phyloP scores from a whole-genome alignment of 2,329 filamentous ascomycete species.

The Dactylellina sp. region DNA sequence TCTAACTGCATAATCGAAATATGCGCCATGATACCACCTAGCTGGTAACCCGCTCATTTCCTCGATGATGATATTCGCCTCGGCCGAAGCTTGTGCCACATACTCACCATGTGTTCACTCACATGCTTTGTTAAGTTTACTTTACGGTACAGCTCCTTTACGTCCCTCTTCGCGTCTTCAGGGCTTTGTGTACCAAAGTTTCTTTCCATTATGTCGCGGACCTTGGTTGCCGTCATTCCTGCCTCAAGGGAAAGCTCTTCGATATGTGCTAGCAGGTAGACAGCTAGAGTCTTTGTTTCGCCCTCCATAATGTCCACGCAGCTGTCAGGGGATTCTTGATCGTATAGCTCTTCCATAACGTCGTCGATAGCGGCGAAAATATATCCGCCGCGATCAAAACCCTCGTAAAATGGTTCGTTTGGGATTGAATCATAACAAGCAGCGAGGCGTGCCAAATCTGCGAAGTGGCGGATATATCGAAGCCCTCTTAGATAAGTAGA shows the following conservation, averaged over 20 bases:
- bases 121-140: neutral
- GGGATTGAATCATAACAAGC: neutral
- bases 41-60: neutral
- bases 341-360: neutral
- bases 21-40: neutral
- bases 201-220: conserved; percentile 1
- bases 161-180: neutral
- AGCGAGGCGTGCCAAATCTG: neutral
- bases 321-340: neutral
- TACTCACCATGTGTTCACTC: neutral
- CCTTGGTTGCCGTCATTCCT: neutral
- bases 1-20: neutral
- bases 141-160: neutral
- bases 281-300: neutral
- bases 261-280: neutral
- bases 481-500: neutral
- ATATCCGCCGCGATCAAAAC: neutral
- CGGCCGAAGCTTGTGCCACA: neutral
- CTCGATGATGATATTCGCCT: neutral
- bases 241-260: neutral
- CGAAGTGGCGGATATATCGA: neutral
- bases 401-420: neutral
- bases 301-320: neutral
- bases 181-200: neutral
- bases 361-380: neutral